phyloP scores from a whole-genome alignment of 495 filamentous ascomycete genomes.

The Penicillium roqueforti region DNA sequence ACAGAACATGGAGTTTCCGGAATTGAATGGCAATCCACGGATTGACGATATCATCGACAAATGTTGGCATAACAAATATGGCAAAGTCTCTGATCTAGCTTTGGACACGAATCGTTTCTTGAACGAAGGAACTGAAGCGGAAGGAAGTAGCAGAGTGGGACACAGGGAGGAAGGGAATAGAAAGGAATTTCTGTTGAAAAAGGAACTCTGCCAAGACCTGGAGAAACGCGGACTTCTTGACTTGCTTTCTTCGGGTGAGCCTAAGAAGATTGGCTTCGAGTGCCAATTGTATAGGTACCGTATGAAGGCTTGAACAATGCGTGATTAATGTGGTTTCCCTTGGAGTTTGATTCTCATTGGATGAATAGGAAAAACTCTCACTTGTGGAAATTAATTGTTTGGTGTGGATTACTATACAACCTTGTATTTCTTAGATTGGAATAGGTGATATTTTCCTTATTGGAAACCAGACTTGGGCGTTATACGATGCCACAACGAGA shows the following conservation, averaged over 20 bases:
- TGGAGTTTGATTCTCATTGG: background rate
- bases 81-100: constrained; percentile 27
- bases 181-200: constrained; percentile 17
- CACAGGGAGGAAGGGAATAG: background rate
- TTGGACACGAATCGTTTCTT: constrained; percentile 14
- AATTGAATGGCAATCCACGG: constrained; percentile 28
- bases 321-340: too few species aligned
- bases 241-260: constrained; percentile 26
- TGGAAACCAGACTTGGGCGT: too few species aligned
- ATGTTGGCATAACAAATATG: constrained; percentile 38
- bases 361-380: background rate
- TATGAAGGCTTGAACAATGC: too few species aligned
- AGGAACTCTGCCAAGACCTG: constrained; percentile 26
- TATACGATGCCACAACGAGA: too few species aligned
- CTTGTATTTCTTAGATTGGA: too few species aligned
- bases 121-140: background rate
- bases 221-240: constrained; percentile 28
- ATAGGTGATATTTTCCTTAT: too few species aligned
- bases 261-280: constrained; percentile 26
- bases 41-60: constrained; percentile 37
- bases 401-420: too few species aligned
- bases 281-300: too few species aligned
- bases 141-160: constrained; percentile 6
- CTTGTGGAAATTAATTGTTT: too few species aligned
- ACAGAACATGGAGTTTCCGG: constrained; percentile 35